phyloP scores from a whole-genome alignment of 2,329 filamentous ascomycete species.

The Aspergillus oerlinghausenensis region DNA sequence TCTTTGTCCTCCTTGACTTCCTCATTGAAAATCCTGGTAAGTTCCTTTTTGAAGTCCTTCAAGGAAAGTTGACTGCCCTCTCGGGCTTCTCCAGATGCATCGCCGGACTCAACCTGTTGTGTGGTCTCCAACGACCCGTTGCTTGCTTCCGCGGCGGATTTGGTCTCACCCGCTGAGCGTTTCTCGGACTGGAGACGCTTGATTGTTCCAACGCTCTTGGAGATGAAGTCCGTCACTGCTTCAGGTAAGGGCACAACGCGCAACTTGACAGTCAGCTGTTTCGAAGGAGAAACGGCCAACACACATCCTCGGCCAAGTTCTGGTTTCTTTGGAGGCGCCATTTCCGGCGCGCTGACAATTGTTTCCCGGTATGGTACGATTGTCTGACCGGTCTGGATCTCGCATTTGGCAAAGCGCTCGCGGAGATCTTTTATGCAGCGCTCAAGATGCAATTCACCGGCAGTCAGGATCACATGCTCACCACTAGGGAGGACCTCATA shows the following conservation, averaged over 20 bases:
- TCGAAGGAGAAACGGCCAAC: slow-evolving; percentile 71
- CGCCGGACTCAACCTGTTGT: slow-evolving; percentile 43
- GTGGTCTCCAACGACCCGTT: slow-evolving; percentile 38
- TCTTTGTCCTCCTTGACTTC: slow-evolving; percentile 69
- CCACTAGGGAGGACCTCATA: slow-evolving; percentile 91
- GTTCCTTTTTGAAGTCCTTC: slow-evolving; percentile 70
- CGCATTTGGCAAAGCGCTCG: slow-evolving; percentile 88
- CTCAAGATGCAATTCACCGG: slow-evolving; percentile 90
- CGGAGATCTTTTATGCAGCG: slow-evolving; percentile 88
- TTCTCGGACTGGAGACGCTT: slow-evolving; percentile 73
- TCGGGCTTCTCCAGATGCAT: slow-evolving; percentile 50
- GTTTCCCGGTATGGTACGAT: slow-evolving; percentile 96
- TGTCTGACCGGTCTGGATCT: slow-evolving; percentile 87
- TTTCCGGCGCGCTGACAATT: slow-evolving; percentile 81
- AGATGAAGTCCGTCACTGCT: slow-evolving; percentile 76
- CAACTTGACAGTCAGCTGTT: slow-evolving; percentile 74
- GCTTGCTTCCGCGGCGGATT: slow-evolving; percentile 30
- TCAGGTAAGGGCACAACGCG: slow-evolving; percentile 73
- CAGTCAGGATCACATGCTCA: slow-evolving; percentile 91
- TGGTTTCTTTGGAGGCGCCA: slow-evolving; percentile 81
- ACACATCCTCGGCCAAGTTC: slow-evolving; percentile 81
- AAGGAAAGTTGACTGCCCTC: slow-evolving; percentile 62
- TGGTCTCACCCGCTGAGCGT: slow-evolving; percentile 47
- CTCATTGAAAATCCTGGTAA: slow-evolving; percentile 61
- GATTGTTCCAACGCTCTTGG: slow-evolving; percentile 73